phyloP scores from a whole-genome alignment of 345 rosid genomes.

The Erysimum cheiranthoides region DNA sequence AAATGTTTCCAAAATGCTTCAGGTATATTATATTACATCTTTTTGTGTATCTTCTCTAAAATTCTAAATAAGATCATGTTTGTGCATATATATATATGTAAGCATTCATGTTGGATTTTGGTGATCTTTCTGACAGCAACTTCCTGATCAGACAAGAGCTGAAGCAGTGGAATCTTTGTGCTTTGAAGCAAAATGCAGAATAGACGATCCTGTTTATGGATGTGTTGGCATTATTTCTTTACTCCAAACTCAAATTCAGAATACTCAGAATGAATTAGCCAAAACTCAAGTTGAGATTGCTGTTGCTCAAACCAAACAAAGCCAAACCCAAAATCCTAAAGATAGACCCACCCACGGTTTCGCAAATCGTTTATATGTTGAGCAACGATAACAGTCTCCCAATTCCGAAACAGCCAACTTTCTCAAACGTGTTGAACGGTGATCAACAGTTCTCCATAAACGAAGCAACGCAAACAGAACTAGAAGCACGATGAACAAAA shows the following conservation, averaged over 20 bases:
- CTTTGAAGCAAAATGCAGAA: constrained; percentile 65
- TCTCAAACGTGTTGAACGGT: background rate
- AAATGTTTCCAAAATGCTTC: constrained; percentile 72
- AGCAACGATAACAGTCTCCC: background rate
- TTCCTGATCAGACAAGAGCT: constrained; percentile 51
- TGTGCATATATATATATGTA: background rate
- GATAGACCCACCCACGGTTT: background rate
- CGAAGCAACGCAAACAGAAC: background rate
- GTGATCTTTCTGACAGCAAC: constrained; percentile 48
- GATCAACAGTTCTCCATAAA: background rate
- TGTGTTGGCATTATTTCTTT: constrained; percentile 55
- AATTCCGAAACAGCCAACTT: background rate
- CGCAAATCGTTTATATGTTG: constrained; percentile 10
- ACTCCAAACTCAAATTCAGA: constrained; percentile 57
- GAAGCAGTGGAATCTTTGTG: constrained; percentile 59
- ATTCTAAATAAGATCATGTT: background rate
- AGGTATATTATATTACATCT: constrained; percentile 49
- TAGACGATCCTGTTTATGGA: constrained; percentile 67
- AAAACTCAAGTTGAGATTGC: constrained; percentile 58
- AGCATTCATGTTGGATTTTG: background rate
- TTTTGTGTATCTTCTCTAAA: constrained; percentile 25
- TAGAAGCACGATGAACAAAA: background rate
- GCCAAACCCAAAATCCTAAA: constrained; percentile 16
- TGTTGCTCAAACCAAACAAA: constrained; percentile 28
- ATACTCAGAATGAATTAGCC: constrained; percentile 51